Base-by-base conservation (phyloP, 164 flowering plant species). In the Houttuynia cordata region DNA sequence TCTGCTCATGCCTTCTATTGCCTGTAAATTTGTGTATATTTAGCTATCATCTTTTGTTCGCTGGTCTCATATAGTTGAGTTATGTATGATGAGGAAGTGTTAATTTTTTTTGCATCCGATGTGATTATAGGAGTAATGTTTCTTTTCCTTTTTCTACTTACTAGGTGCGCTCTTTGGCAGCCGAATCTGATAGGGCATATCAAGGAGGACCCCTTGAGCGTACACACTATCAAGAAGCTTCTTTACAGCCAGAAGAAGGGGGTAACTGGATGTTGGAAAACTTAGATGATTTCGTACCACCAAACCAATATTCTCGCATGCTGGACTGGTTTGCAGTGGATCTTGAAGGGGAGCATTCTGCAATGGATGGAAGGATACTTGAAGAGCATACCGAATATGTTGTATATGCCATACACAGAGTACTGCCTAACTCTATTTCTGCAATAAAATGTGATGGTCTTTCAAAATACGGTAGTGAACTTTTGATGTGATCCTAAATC, bases 341-440 rank as follows among this genome's bases (percentile, higher is more conserved):
- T 79, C 95, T 94, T 64, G 99, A 87, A 77, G 99, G 88, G 67
- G 97, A 94, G 77, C 99, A 94, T 76, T 94, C 99, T 70, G 99
- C 99, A 52, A 88, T 94, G 99, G 99, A 91, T 84, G 91, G 96
- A 59, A 85, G 74, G 53, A 87, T 87, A 64, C 85, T 94, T 63
- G 88, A 88, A 83, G 99, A 91, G 67, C 99, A 94, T 64, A 75
- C 97, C 1, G 97, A 94, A 78, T 94, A 88, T 79, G 97, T 94
- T 65, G 90, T 94, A 25, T 73, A 85, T 78, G 91, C 96, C 72
- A 85, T 94, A 71, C 91, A 94, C 74, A 78, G 84, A 93, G 99
- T 94, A 88, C 54, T 71, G 68, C 45, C 10, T 24, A 52, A 9
- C 53, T 52, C 56, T 51, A 52, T 30, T 58, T 58, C 8, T 58